Percentiles rank a stretch among this genome's conserved stretches.
Conservation (phyloP, 768 basidiomycete species). For the Pleurotus tuoliensis region DNA sequence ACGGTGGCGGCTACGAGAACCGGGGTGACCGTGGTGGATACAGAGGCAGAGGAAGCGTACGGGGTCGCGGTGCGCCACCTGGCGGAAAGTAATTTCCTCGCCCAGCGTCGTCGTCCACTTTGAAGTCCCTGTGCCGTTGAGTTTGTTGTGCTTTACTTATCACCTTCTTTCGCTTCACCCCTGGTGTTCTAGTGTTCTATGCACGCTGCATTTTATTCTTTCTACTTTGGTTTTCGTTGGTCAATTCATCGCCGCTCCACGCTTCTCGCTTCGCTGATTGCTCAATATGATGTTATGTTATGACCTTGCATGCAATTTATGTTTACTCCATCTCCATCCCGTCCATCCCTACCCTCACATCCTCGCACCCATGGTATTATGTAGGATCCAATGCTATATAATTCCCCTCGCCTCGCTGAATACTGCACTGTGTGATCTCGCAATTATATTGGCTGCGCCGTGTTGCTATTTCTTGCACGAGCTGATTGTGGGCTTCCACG, state of each 20-base stretch:
- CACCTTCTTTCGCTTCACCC: neutral
- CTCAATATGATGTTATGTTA: constrained; percentile 9
- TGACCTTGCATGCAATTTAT: constrained; percentile 6
- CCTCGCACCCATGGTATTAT: neutral
- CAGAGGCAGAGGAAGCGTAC: constrained; percentile 17
- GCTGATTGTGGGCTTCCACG: too few relatives aligned
- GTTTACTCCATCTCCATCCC: neutral
- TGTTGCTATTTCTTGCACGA: too few relatives aligned
- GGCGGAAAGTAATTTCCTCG: constrained; percentile 14
- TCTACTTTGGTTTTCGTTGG: neutral
- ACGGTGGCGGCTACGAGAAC: constrained; percentile 32
- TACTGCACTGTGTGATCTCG: too few relatives aligned
- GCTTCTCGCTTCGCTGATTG: neutral
- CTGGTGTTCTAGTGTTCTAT: neutral
- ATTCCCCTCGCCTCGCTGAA: neutral
- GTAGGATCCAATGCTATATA: constrained; percentile 4
- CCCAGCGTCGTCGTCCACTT: neutral
- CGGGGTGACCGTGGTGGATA: constrained; percentile 27
- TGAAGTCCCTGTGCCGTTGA: neutral
- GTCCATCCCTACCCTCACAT: neutral
- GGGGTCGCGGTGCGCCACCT: constrained; percentile 14
- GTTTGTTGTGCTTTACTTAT: neutral
- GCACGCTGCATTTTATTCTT: neutral
- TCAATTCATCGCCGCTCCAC: neutral
- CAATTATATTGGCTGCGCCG: too few relatives aligned